Percentiles rank a stretch among this genome's conserved stretches.
phyloP scores from a whole-genome alignment of 2,329 filamentous ascomycete genomes.

The Aspergillus ochraceoroseus region DNA sequence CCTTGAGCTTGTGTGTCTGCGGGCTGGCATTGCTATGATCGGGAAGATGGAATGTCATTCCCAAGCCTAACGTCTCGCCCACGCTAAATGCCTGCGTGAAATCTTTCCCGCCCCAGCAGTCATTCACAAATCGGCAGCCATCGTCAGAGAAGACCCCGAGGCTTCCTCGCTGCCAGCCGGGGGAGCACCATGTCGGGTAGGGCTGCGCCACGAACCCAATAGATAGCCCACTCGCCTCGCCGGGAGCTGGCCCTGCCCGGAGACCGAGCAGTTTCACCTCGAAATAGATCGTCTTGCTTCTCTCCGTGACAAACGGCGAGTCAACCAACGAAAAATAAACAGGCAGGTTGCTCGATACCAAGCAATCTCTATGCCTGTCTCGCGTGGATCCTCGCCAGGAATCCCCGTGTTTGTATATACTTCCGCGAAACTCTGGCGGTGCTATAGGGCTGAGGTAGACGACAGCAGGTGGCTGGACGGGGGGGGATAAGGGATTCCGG shows the following conservation, averaged over 20 bases:
- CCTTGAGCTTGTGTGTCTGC: slow-evolving; percentile 32
- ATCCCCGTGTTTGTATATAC: slow-evolving; percentile 37
- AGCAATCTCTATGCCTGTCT: slow-evolving; percentile 46
- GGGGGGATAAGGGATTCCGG: slow-evolving; percentile 49
- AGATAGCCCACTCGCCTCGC: slow-evolving; percentile 51
- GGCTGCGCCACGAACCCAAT: slow-evolving; percentile 58
- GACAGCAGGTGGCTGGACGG: slow-evolving; percentile 42
- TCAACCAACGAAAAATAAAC: slow-evolving; percentile 52
- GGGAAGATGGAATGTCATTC: slow-evolving; percentile 50
- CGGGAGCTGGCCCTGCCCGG: slow-evolving; percentile 31
- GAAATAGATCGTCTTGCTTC: slow-evolving; percentile 55
- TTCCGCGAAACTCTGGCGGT: slow-evolving; percentile 41
- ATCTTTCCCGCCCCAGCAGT: slow-evolving; percentile 55
- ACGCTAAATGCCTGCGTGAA: slow-evolving; percentile 52
- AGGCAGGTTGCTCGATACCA: slow-evolving; percentile 52
- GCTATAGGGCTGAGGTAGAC: slow-evolving; percentile 46
- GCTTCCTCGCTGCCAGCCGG: slow-evolving; percentile 60
- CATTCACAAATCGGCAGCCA: slow-evolving; percentile 59
- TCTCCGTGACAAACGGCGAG: slow-evolving; percentile 46
- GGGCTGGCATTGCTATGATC: slow-evolving; percentile 34
- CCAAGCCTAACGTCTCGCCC: slow-evolving; percentile 56
- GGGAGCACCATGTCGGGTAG: slow-evolving; percentile 58
- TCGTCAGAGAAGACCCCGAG: slow-evolving; percentile 60
- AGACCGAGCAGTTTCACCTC: slow-evolving; percentile 52
- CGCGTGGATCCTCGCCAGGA: slow-evolving; percentile 46